These are phyloP conservation scores for Mycena belliarum DNA, from an alignment of 768 basidiomycete species.

Conservation along the genomic window DNA sequence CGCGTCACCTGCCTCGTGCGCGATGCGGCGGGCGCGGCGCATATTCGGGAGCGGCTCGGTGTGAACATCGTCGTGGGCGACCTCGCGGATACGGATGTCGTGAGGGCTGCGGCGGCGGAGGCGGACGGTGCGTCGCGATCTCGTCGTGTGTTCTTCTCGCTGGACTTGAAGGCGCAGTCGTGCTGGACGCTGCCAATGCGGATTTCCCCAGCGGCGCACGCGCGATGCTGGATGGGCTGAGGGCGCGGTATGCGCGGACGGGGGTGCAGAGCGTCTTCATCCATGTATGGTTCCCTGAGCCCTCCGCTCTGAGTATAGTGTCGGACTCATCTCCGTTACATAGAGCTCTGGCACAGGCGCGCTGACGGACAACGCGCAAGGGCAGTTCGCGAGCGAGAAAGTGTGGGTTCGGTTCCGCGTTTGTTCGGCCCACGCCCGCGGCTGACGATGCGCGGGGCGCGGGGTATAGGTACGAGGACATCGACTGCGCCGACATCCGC, in stretches of 20 bases:
- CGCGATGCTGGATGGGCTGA: conserved; percentile 18
- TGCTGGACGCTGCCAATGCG: conserved; percentile 20
- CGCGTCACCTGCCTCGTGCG: conserved; percentile 20
- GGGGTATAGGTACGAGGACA: conserved; percentile 17
- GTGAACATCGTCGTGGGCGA: conserved; percentile 16
- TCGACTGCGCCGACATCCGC: conserved; percentile 21
- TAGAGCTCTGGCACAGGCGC: conserved; percentile 23
- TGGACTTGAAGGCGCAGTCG: neutral
- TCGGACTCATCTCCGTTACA: neutral
- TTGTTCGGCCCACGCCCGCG: too few relatives aligned
- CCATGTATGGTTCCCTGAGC: conserved; percentile 2
- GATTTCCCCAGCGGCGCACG: conserved; percentile 10
- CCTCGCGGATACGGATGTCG: conserved; percentile 12
- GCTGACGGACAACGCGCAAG: conserved; percentile 18
- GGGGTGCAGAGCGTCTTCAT: conserved; percentile 14
- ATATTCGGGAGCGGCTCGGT: conserved; percentile 4
- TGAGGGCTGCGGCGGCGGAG: conserved; percentile 8
- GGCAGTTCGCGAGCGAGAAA: conserved; percentile 17
- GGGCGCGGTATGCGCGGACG: conserved; percentile 4
- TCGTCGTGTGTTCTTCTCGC: neutral
- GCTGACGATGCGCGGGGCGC: too few relatives aligned
- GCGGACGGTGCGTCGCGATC: conserved; percentile 5
- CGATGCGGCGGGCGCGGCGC: conserved; percentile 3
- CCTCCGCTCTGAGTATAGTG: too few relatives aligned
- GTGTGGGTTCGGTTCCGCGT: conserved; percentile 6